Evolutionary conservation across 129 eudicot species (phyloP).

Genomic region (Dittrichia graveolens): DNA sequence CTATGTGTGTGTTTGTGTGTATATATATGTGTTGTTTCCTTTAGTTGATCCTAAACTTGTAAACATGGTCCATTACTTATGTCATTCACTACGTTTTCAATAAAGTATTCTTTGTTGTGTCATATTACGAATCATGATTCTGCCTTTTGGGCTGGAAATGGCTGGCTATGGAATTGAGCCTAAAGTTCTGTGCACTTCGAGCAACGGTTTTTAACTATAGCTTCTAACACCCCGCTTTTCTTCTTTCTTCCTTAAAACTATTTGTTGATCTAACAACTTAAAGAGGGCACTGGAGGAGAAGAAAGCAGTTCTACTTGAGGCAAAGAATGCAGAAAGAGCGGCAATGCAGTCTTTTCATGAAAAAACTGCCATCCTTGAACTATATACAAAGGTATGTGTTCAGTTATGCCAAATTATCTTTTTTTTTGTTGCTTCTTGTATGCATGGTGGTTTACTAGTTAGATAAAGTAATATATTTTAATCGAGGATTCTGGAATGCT

Average conservation of each 20-base stretch:
- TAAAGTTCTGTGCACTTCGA: background rate
- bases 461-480: background rate
- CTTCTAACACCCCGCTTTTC: background rate
- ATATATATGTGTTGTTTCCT: too few species aligned
- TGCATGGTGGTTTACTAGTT: slow-evolving; percentile 6
- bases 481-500: slow-evolving; percentile 13
- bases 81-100: too few species aligned
- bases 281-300: slow-evolving; percentile 88
- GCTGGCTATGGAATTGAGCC: background rate
- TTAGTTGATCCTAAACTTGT: too few species aligned
- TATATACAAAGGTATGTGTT: slow-evolving; percentile 65
- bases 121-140: background rate
- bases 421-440: background rate
- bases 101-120: too few species aligned
- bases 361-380: slow-evolving; percentile 67
- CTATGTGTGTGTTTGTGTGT: too few species aligned
- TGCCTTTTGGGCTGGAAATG: background rate
- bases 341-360: slow-evolving; percentile 72
- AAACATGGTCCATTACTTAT: too few species aligned
- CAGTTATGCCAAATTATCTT: background rate
- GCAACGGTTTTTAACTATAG: background rate
- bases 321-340: slow-evolving; percentile 81
- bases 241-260: background rate
- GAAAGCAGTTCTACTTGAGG: slow-evolving; percentile 51
- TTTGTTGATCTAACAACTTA: slow-evolving; percentile 27